Evolutionary conservation across 306 rosid species (phyloP).

Genomic region (Rosa chinensis): DNA sequence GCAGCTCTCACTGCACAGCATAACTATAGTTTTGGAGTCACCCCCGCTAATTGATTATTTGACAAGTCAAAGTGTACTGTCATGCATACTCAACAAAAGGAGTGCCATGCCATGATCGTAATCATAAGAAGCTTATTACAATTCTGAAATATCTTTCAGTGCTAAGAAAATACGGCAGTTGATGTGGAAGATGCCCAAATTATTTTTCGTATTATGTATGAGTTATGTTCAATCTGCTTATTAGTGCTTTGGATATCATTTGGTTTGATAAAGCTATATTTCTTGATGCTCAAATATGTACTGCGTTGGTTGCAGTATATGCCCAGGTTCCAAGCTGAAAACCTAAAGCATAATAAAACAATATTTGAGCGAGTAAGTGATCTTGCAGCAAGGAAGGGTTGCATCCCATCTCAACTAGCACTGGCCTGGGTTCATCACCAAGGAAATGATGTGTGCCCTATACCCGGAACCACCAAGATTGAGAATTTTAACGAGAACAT

Average conservation of each 20-base stretch:
- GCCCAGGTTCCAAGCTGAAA: slow-evolving; percentile 58
- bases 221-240: neutral
- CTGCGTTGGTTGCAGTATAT: slow-evolving; percentile 24
- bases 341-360: slow-evolving; percentile 51
- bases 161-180: too few relatives aligned
- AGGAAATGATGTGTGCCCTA: slow-evolving; percentile 63
- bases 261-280: neutral
- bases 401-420: slow-evolving; percentile 61
- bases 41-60: too few relatives aligned
- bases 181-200: too few relatives aligned
- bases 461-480: slow-evolving; percentile 81
- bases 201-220: too few relatives aligned
- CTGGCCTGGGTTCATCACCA: slow-evolving; percentile 72
- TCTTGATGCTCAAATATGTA: neutral
- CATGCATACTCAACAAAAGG: too few relatives aligned
- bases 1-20: too few relatives aligned
- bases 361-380: slow-evolving; percentile 57
- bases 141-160: neutral
- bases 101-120: too few relatives aligned
- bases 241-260: neutral
- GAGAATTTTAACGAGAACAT: slow-evolving; percentile 60
- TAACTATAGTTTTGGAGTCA: too few relatives aligned
- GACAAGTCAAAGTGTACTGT: too few relatives aligned
- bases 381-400: slow-evolving; percentile 59
- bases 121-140: too few relatives aligned